A percentile compares a stretch with the other conserved stretches of the same genome.
These are phyloP conservation scores for Venturia aucupariae DNA, from an alignment of 2,329 filamentous ascomycete species.

Conservation along the genomic window DNA sequence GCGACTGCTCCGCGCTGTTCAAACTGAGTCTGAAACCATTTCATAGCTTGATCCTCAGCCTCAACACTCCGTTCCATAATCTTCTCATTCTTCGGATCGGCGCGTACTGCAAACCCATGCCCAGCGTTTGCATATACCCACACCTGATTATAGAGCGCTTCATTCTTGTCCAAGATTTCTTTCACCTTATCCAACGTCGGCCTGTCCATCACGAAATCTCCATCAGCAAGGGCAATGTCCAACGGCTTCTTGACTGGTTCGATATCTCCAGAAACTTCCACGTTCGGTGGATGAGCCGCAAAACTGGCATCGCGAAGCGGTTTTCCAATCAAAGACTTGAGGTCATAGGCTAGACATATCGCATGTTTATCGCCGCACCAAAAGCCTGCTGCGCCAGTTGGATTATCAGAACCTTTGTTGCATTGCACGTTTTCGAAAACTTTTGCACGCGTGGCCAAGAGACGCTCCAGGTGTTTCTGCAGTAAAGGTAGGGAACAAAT, in stretches of 20 bases:
- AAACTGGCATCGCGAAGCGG: constrained; percentile 44
- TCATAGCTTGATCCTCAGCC: constrained; percentile 4
- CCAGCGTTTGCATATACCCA: not conserved
- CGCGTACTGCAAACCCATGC: constrained; percentile 3
- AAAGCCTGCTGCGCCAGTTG: constrained; percentile 48
- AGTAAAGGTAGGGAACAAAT: constrained; percentile 5
- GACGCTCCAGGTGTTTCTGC: not conserved
- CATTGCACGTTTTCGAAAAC: constrained; percentile 10
- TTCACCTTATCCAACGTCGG: not conserved
- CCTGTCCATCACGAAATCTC: constrained; percentile 26
- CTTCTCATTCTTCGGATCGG: constrained; percentile 1
- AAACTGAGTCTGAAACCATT: constrained; percentile 6
- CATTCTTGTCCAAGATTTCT: not conserved
- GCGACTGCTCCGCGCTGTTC: not conserved
- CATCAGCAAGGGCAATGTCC: constrained; percentile 39
- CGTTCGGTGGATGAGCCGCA: constrained; percentile 43
- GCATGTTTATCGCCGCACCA: constrained; percentile 55
- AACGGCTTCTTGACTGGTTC: constrained; percentile 37
- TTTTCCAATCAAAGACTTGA: constrained; percentile 18
- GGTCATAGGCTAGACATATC: constrained; percentile 36
- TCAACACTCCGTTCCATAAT: not conserved
- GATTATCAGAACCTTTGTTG: constrained; percentile 18
- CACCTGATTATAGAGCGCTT: not conserved
- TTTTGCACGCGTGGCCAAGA: constrained; percentile 7
- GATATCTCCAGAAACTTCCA: constrained; percentile 41